Evolutionary conservation across 371 early-diverging fungal species (phyloP), one percentile per base, ranked within the genome.

Genomic region (Rhizopus arrhizus): DNA sequence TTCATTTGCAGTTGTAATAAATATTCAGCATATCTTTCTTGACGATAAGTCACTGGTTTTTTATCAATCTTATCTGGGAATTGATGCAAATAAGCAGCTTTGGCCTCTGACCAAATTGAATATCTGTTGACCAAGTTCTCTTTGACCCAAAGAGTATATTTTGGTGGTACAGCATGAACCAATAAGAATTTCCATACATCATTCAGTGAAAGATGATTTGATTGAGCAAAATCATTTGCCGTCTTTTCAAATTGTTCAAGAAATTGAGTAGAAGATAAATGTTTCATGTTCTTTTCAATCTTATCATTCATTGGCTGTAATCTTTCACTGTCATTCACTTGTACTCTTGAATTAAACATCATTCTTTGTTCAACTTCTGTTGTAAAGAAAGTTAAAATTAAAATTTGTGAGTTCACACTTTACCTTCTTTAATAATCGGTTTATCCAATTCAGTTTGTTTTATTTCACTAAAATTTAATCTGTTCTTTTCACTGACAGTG

Each of bases 1-100:
- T 51, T 49, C 59, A 59, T 59, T 34, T 59, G 33, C 5, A 59
- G 15, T 2, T 28, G n/a, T 2, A 59, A 41, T 12, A 59, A 41
- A 12, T n/a, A 38, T 42, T 50, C 50, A 11, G 51, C 51, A 13
- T 59, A 59, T 41, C 32, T 16, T 16, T 36, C 12, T 38, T 59
- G 49, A 29, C 51, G 36, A 10, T 13, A 16, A 10, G 7, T 16
- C 7, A 13, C 28, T 28, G 8, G 41, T 13, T 38, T 38, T 22
- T 22, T 22, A 22, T 22, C 22, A 3, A 13, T 13, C 5, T 38
- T 8, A 38, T 38, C 40, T 38, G 40, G 13, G 13, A 11, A 38
- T 41, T 38, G 22, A 16, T 29, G 22, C 7, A 53, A 40, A 40
- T 53, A 53, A 13, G 4, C 2, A 29, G 9, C 1, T 16, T 41